Base-by-base conservation (phyloP, 2,329 filamentous ascomycete genomes). In the Neonectria hederae region DNA sequence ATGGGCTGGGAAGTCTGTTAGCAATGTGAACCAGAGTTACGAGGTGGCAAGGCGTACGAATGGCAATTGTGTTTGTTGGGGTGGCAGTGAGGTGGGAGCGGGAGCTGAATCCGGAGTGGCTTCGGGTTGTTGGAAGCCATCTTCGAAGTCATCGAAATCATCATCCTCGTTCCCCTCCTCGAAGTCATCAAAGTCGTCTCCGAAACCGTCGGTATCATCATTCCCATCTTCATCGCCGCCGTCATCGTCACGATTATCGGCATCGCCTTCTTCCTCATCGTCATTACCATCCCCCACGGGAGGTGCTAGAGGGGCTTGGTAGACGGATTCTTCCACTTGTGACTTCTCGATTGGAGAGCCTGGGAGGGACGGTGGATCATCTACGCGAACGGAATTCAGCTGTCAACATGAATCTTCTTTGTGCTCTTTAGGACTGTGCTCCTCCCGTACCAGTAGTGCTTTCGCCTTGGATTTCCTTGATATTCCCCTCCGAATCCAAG, bases 141-240 rank as follows among this genome's bases (percentile, higher is more conserved):
- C 91, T 74, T 91, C 89, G 78, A 93, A 93, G 73, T 92, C 90
- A 72, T 88, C 87, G 79, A 90, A 90, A 72, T 86, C 86, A 26
- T 82, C 83, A 49, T 82, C 82, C 8, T 81, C 83, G 61, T 83
- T 84, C 53, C 85, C 86, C 72, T 89, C 87, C 72, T 88, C 86
- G 69, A 89, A 89, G 66, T 88, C 87, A 75, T 89, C 86, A 77
- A 87, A 86, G 65, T 89, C 87, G 71, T 88, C 86, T 22, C 83
- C 86, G 74, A 87, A 87, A 45, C 83, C 84, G 67, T 85, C 83
- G 30, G 76, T 78, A 43, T 75, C 76, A 24, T 77, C 75, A 42
- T 76, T 72, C 19, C 72, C 70, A 9, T 74, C 73, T 24, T 73
- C 71, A 6, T 67, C 74, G 45, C 73, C 73, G 21, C 76, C 76